These are phyloP conservation scores for Brassica juncea DNA, from an alignment of 345 rosid genomes.

Conservation along the genomic window DNA sequence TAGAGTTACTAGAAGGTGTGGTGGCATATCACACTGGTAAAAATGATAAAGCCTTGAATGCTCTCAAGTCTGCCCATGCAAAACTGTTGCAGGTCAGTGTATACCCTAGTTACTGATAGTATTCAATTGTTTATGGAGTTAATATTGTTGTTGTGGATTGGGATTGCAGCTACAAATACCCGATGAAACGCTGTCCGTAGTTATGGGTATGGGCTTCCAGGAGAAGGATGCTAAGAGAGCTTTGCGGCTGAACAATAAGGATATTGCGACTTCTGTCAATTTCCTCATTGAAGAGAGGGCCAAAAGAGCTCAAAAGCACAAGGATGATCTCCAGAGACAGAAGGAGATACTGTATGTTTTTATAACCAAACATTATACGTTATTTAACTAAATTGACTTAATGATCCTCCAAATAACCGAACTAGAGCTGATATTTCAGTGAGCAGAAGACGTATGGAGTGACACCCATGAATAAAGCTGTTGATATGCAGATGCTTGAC, in stretches of 20 bases:
- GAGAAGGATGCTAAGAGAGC: conserved; percentile 79
- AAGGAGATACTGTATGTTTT: conserved; percentile 56
- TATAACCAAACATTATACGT: neutral
- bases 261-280: conserved; percentile 71
- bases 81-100: conserved; percentile 68
- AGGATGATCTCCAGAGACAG: conserved; percentile 58
- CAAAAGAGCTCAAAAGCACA: conserved; percentile 51
- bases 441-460: conserved; percentile 85
- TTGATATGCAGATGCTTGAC: conserved; percentile 66
- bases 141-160: conserved; percentile 4
- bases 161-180: conserved; percentile 72
- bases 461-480: conserved; percentile 80
- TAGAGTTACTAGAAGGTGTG: conserved; percentile 93
- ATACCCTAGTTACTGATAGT: neutral
- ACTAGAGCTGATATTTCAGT: conserved; percentile 45
- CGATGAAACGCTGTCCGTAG: conserved; percentile 73
- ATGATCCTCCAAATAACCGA: neutral
- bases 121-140: neutral
- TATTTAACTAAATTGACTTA: neutral
- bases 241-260: conserved; percentile 73
- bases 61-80: conserved; percentile 72
- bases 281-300: conserved; percentile 78
- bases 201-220: conserved; percentile 84
- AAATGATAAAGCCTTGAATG: conserved; percentile 56
- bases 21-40: conserved; percentile 90